A percentile compares a stretch with the other conserved stretches of the same genome.
Conservation (phyloP, 192 early-diverging fungal genomes). For the Gigaspora rosea region DNA sequence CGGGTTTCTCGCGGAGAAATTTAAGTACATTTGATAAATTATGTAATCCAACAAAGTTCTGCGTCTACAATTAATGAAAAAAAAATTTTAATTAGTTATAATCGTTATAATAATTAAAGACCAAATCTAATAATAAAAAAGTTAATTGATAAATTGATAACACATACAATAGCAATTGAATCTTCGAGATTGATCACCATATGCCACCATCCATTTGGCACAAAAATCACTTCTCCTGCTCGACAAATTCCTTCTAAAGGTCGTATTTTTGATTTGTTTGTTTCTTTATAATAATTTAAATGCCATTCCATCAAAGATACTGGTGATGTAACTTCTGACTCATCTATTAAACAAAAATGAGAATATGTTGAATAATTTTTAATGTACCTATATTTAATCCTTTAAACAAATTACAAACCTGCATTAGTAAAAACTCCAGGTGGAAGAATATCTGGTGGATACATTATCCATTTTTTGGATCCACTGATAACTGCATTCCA, state of each 20-base stretch:
- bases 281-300: slow-evolving; percentile 59
- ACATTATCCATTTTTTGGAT: slow-evolving; percentile 73
- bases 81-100: not conserved
- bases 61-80: slow-evolving; percentile 43
- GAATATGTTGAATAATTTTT: not conserved
- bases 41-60: slow-evolving; percentile 67
- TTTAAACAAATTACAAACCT: slow-evolving; percentile 31
- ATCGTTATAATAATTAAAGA: not conserved
- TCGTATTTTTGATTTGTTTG: slow-evolving; percentile 41
- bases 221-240: slow-evolving; percentile 70
- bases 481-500: slow-evolving; percentile 76
- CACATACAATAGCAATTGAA: slow-evolving; percentile 59
- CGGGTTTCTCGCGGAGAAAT: slow-evolving; percentile 49
- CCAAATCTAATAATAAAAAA: not conserved
- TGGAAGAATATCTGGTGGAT: slow-evolving; percentile 64
- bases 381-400: not conserved
- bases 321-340: slow-evolving; percentile 70
- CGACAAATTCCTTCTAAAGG: slow-evolving; percentile 64
- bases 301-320: slow-evolving; percentile 72
- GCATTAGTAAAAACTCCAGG: slow-evolving; percentile 67
- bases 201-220: slow-evolving; percentile 78
- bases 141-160: not conserved
- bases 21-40: slow-evolving; percentile 55
- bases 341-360: slow-evolving; percentile 43
- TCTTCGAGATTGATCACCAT: slow-evolving; percentile 70